Evolutionary conservation across 1,284 basidiomycete species (phyloP).

Genomic region (Marasmius oreades): DNA sequence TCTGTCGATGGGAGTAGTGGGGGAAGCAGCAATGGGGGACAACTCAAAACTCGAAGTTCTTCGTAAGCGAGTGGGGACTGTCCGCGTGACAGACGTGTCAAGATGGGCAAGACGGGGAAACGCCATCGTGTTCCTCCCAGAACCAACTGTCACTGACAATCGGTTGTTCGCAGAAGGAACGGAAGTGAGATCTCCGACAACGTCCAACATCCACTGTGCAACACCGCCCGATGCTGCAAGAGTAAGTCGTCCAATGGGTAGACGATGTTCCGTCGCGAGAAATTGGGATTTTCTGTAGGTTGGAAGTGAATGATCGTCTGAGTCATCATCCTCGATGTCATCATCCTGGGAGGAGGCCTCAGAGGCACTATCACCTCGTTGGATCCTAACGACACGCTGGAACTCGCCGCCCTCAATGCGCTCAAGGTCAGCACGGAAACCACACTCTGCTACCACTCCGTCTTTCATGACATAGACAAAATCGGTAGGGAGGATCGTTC

Average conservation of each 20-base stretch:
- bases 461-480: conserved; percentile 91
- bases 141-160: background rate
- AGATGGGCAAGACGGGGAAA: conserved; percentile 20
- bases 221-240: conserved; percentile 19
- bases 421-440: conserved; percentile 78
- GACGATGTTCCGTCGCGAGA: conserved; percentile 9
- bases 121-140: conserved; percentile 27
- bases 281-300: conserved; percentile 2
- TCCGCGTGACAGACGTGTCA: background rate
- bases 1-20: conserved; percentile 27
- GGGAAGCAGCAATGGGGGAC: conserved; percentile 5
- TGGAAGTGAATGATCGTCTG: background rate
- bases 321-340: conserved; percentile 1
- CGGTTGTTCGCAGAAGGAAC: conserved; percentile 9
- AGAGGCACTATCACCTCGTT: background rate
- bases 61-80: background rate
- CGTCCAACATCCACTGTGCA: conserved; percentile 81
- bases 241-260: conserved; percentile 18
- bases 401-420: conserved; percentile 50
- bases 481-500: conserved; percentile 59
- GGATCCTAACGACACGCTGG: conserved; percentile 43
- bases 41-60: background rate
- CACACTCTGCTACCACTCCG: conserved; percentile 84
- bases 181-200: conserved; percentile 60
- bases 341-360: background rate